Base-by-base conservation (phyloP, 352 stramenopile genomes). In the Globisporangium orthogonon region DNA sequence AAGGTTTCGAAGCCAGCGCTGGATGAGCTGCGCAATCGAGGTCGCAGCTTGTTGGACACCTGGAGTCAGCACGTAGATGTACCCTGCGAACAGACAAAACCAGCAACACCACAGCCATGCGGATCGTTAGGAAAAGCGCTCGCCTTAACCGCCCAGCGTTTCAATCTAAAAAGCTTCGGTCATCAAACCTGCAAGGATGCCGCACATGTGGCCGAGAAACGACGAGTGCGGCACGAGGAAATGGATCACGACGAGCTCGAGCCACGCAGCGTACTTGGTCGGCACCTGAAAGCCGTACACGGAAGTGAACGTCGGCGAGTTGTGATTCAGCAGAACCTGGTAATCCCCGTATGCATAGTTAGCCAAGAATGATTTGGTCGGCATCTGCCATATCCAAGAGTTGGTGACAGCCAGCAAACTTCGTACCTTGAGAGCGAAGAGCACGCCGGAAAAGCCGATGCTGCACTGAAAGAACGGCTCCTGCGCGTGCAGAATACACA, bases 221-320 rank as follows among this genome's bases (percentile, higher is more conserved):
- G 88, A 94, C 13, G 88, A 69, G 47, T 87, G 76, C 1, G 83
- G 88, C 1, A 95, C 83, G 18, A 96, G 60, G 17, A 91, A 37
- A 50, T 94, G 87, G 4, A 94, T 94, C 30, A 94, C 52, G 14
- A 93, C 57, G 14, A 97, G 68, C 64, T 97, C 89, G 2, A 95
- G 69, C 88, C 89, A 97, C 23, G 89, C 74, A 5, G 77, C 86
- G 47, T 96, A 96, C 51, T 94, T 92, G 2, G 86, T 93, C 7
- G 86, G 85, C 14, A 97, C 70, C 23, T 67, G 65, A 40, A 96
- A 83, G 29, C 72, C 81, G 61, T 90, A 82, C 0, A 95, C 58
- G 1, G 60, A 73, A 9, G 81, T 78, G 17, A 80, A 81, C 4
- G 70, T 61, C 17, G 87, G 87, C 10, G 76, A 90, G 13, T 82